A percentile compares a stretch with the other conserved stretches of the same genome.
These are phyloP conservation scores for Venturia asperata DNA, from an alignment of 2,329 filamentous ascomycete species.

Conservation along the genomic window DNA sequence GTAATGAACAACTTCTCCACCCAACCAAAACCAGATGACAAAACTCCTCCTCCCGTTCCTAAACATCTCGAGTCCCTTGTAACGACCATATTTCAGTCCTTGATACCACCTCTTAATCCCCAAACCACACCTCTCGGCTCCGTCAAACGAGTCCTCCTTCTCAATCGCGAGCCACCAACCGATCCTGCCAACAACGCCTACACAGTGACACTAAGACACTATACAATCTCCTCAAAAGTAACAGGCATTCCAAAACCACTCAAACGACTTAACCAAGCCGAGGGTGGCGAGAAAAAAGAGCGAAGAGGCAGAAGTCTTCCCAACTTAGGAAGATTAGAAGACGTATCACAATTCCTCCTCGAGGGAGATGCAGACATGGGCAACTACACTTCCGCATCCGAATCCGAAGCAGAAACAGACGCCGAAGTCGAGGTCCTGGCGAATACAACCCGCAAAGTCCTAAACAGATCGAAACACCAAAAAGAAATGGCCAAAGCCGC, in stretches of 20 bases:
- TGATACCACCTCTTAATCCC: constrained; percentile 93
- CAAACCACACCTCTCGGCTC: constrained; percentile 81
- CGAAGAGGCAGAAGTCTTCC: constrained; percentile 52
- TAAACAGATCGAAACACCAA: constrained; percentile 37
- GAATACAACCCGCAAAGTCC: constrained; percentile 53
- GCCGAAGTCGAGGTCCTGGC: constrained; percentile 82
- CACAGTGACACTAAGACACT: constrained; percentile 82
- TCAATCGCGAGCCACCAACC: constrained; percentile 65
- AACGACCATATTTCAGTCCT: constrained; percentile 89
- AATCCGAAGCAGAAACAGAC: constrained; percentile 88
- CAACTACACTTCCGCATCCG: constrained; percentile 87
- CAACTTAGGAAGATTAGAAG: constrained; percentile 82
- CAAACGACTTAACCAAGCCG: constrained; percentile 74
- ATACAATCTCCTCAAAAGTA: constrained; percentile 85
- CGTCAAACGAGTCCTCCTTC: constrained; percentile 82
- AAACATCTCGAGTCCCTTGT: constrained; percentile 89
- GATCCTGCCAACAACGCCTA: constrained; percentile 46
- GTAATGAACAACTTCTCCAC: constrained; percentile 98
- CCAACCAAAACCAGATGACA: constrained; percentile 27
- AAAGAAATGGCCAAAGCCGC: constrained; percentile 27
- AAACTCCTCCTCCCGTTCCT: constrained; percentile 64
- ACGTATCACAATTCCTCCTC: constrained; percentile 91
- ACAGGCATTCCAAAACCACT: constrained; percentile 80
- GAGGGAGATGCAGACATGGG: constrained; percentile 65
- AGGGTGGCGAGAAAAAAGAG: constrained; percentile 56